phyloP scores from a whole-genome alignment of 176 grass and related monocot genomes.

The Rhipidocladum racemiflorum region DNA sequence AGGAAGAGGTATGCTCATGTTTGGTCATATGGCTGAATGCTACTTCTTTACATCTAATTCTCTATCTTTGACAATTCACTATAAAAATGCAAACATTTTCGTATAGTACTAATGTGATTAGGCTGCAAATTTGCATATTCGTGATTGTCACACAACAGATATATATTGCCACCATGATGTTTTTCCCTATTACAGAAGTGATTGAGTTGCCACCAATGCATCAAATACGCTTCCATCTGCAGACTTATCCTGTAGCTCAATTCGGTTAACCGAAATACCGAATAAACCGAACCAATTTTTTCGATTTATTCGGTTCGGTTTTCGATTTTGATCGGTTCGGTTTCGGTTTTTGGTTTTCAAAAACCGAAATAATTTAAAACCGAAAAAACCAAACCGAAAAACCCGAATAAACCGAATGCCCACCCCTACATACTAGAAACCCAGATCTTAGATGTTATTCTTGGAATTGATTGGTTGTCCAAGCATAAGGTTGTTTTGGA shows the following conservation, averaged over 20 bases:
- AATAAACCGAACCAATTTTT: too few relatives aligned
- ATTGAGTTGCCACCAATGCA: neutral
- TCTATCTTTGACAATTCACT: neutral
- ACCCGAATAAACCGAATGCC: too few relatives aligned
- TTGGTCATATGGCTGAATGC: neutral
- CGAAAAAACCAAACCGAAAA: too few relatives aligned
- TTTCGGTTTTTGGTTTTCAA: too few relatives aligned
- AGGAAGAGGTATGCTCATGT: constrained; percentile 65
- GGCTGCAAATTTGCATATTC: neutral
- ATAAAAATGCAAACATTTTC: neutral
- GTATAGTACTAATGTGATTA: constrained; percentile 19
- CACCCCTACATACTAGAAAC: too few relatives aligned
- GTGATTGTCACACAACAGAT: neutral
- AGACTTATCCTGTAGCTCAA: neutral
- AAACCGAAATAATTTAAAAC: too few relatives aligned
- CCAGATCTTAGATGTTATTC: too few relatives aligned
- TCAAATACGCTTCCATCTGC: neutral
- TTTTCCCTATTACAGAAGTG: neutral
- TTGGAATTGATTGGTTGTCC: too few relatives aligned
- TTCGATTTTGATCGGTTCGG: too few relatives aligned
- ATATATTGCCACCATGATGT: neutral
- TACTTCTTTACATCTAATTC: neutral
- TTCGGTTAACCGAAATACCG: too few relatives aligned
- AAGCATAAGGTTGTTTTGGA: too few relatives aligned
- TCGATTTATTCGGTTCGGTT: too few relatives aligned